Evolutionary conservation across 352 stramenopile species (phyloP).

Genomic region (Elongisporangium senticosum): DNA sequence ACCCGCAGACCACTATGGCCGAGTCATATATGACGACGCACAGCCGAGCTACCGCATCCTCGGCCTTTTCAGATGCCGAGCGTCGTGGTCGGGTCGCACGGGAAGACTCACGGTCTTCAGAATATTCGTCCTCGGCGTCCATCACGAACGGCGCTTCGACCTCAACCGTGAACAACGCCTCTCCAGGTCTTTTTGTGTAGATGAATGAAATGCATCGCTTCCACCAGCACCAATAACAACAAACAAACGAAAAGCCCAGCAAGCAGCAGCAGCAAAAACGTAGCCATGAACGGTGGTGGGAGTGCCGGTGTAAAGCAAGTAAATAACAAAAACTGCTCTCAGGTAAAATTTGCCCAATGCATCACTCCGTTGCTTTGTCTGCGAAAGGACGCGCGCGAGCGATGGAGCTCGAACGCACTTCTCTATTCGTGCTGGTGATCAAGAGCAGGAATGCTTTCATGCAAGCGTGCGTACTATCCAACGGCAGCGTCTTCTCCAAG

Average conservation of each 20-base stretch:
- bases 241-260: not conserved
- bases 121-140: slow-evolving; percentile 34
- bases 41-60: slow-evolving; percentile 45
- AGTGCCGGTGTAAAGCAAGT: not conserved
- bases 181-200: not conserved
- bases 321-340: not conserved
- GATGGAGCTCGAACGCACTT: not conserved
- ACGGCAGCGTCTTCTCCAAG: not conserved
- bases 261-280: not conserved
- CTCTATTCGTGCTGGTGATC: not conserved
- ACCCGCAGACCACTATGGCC: slow-evolving; percentile 68
- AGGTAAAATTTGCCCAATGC: not conserved
- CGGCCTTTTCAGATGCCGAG: slow-evolving; percentile 62
- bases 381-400: not conserved
- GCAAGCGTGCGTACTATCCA: not conserved
- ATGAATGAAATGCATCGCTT: not conserved
- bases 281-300: not conserved
- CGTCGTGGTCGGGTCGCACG: slow-evolving; percentile 49
- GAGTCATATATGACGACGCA: slow-evolving; percentile 78
- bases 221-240: not conserved
- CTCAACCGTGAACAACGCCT: not conserved
- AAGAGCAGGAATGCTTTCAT: not conserved
- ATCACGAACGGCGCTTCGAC: not conserved
- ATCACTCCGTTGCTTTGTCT: not conserved
- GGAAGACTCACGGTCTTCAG: slow-evolving; percentile 66